phyloP scores from a whole-genome alignment of 495 filamentous ascomycete genomes.

The Ascobolus immersus region DNA sequence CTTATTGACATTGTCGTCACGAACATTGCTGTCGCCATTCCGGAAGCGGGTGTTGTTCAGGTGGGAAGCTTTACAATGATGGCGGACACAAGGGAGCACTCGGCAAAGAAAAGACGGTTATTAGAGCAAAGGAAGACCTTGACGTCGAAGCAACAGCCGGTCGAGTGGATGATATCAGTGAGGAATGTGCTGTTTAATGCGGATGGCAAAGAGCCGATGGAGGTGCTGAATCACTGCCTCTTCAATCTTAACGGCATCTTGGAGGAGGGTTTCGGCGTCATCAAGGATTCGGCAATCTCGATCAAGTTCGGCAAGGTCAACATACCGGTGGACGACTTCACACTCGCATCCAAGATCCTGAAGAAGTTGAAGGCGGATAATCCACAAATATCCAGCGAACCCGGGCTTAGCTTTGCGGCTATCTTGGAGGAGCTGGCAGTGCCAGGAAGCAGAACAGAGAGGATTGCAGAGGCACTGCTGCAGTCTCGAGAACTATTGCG shows the following conservation, averaged over 20 bases:
- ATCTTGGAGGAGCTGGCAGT: conserved; percentile 54
- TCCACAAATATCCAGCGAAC: conserved; percentile 4
- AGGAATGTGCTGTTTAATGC: conserved; percentile 70
- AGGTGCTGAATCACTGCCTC: conserved; percentile 66
- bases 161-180: conserved; percentile 77
- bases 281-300: conserved; percentile 70
- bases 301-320: conserved; percentile 77
- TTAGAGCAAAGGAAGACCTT: conserved; percentile 54
- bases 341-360: no score
- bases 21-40: conserved; percentile 45
- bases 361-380: conserved; percentile 7
- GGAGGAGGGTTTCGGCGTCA: conserved; percentile 64
- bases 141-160: conserved; percentile 47
- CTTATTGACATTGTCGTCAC: conserved; percentile 75
- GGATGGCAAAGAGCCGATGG: conserved; percentile 48
- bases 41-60: conserved; percentile 60
- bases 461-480: conserved; percentile 60
- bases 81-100: conserved; percentile 73
- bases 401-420: conserved; percentile 42
- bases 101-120: conserved; percentile 69
- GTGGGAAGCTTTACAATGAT: conserved; percentile 61
- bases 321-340: conserved; percentile 76
- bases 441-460: conserved; percentile 46
- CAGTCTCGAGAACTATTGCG: conserved; percentile 83
- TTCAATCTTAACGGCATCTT: conserved; percentile 79